phyloP scores from a whole-genome alignment of 768 basidiomycete species.

The Rhodotorula kratochvilovae region DNA sequence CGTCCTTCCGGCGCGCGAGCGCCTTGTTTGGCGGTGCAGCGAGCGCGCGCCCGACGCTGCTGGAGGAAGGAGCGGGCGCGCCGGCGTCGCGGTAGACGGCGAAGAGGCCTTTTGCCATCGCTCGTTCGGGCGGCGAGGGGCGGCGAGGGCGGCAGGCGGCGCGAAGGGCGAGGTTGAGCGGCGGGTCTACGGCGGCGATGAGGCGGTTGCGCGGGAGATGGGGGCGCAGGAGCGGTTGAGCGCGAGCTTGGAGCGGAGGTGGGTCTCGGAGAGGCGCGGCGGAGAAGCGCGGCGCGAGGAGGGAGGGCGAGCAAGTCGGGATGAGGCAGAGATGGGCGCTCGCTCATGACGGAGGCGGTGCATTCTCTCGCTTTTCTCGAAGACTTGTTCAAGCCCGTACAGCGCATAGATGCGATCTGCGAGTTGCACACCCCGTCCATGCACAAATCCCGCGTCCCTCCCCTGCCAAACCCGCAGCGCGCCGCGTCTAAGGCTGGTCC shows the following conservation, averaged over 20 bases:
- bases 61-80: background rate
- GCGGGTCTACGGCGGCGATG: background rate
- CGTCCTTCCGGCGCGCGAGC: background rate
- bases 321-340: background rate
- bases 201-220: background rate
- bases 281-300: background rate
- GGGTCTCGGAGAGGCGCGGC: background rate
- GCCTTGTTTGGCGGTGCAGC: background rate
- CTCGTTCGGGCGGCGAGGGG: background rate
- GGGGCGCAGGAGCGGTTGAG: background rate
- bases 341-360: background rate
- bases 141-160: background rate
- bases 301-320: background rate
- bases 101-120: constrained; percentile 29
- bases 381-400: no score
- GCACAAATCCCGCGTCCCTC: background rate
- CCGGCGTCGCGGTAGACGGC: constrained; percentile 27
- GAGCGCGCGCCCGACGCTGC: background rate
- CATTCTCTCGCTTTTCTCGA: background rate
- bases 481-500: constrained; percentile 23
- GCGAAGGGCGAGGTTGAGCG: background rate
- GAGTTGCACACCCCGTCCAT: background rate
- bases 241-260: background rate
- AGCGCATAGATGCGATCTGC: background rate
- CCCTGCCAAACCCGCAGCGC: no score